A percentile compares a stretch with the other conserved stretches of the same genome.
Evolutionary conservation across 2,329 filamentous ascomycete genomes (phyloP).

Genomic region (Achaetomium macrosporum): DNA sequence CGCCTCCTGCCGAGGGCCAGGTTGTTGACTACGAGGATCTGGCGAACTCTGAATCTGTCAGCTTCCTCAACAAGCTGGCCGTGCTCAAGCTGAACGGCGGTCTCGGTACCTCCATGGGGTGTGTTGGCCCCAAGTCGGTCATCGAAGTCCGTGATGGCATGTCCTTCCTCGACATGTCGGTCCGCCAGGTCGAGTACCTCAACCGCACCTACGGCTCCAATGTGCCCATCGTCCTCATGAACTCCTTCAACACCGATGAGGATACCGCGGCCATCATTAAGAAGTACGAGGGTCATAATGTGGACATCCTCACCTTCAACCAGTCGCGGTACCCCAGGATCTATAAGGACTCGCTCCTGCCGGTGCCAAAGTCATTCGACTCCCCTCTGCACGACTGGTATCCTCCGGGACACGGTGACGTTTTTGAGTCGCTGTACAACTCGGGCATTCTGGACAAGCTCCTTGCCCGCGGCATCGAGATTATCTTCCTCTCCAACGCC

Average conservation of each 20-base stretch:
- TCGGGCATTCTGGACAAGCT: constrained; percentile 97
- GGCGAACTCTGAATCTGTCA: constrained; percentile 80
- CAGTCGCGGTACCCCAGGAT: constrained; percentile 98
- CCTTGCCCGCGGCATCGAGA: constrained; percentile 89
- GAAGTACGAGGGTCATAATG: constrained; percentile 99
- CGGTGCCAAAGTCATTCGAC: constrained; percentile 82
- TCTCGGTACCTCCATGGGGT: constrained; percentile 99
- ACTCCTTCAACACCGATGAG: constrained; percentile 99
- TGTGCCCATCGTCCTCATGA: constrained; percentile 98
- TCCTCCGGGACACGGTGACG: constrained; percentile 97
- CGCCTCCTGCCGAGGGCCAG: constrained; percentile 85
- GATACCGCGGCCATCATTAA: constrained; percentile 99
- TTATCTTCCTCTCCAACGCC: constrained; percentile 97
- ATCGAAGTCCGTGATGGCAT: constrained; percentile 99
- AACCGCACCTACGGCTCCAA: constrained; percentile 98
- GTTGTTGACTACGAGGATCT: constrained; percentile 93
- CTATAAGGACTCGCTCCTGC: constrained; percentile 95
- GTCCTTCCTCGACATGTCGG: constrained; percentile 98
- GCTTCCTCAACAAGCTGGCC: constrained; percentile 94
- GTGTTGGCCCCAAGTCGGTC: constrained; percentile 97
- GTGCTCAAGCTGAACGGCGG: constrained; percentile 99
- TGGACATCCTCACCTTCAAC: constrained; percentile 99
- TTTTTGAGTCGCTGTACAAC: constrained; percentile 99
- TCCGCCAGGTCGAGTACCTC: constrained; percentile 97
- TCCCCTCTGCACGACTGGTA: constrained; percentile 96